Evolutionary conservation across 2,329 filamentous ascomycete species (phyloP).

Genomic region (Alternaria gansuensis): DNA sequence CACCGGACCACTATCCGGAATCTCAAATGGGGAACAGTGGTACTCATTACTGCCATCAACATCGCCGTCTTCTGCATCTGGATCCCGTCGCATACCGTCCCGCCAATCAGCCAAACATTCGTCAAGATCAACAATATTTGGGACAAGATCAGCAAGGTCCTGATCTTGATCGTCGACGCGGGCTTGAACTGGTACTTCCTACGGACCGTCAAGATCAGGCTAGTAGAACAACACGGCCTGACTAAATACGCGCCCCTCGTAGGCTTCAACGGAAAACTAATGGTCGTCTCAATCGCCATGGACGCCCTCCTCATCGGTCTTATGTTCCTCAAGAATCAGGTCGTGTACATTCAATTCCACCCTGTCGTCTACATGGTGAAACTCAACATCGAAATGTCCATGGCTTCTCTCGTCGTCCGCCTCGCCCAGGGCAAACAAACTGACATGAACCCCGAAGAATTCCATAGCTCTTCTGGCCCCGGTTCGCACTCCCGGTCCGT

Average conservation of each 20-base stretch:
- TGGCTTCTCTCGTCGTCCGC: constrained; percentile 55
- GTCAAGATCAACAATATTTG: constrained; percentile 61
- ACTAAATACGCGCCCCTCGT: constrained; percentile 55
- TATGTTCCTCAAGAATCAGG: constrained; percentile 51
- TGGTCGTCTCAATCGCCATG: constrained; percentile 55
- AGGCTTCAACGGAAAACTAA: constrained; percentile 54
- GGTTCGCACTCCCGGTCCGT: constrained; percentile 29
- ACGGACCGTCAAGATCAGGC: constrained; percentile 49
- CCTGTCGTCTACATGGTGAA: constrained; percentile 56
- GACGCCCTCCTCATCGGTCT: constrained; percentile 53
- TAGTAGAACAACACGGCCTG: constrained; percentile 53
- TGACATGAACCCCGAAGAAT: constrained; percentile 36
- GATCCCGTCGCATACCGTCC: constrained; percentile 59
- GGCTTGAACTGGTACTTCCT: constrained; percentile 65
- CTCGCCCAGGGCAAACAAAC: constrained; percentile 47
- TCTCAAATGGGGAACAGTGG: constrained; percentile 60
- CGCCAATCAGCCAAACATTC: constrained; percentile 50
- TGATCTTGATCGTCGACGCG: constrained; percentile 62
- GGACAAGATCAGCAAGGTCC: constrained; percentile 63
- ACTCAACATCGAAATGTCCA: constrained; percentile 58
- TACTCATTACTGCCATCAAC: constrained; percentile 61
- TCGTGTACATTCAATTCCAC: constrained; percentile 56
- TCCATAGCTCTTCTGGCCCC: constrained; percentile 30
- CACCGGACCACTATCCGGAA: constrained; percentile 49
- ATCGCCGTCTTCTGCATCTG: constrained; percentile 64